Evolutionary conservation across 371 early-diverging fungal genomes (phyloP).

Genomic region (Sporodiniella umbellata): DNA sequence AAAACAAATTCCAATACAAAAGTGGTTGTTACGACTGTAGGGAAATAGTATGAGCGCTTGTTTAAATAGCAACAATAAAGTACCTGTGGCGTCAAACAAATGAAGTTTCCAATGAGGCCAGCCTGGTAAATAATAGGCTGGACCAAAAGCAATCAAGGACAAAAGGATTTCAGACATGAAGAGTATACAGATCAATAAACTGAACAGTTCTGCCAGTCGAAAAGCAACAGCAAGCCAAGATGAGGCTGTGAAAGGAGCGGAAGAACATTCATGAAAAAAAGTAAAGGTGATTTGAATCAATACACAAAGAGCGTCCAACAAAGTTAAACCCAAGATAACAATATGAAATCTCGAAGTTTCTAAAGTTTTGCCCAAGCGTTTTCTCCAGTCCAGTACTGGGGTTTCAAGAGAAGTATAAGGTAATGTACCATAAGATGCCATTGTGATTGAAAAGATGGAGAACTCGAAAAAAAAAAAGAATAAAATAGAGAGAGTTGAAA

Average conservation of each 20-base stretch:
- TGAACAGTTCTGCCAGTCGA: slow-evolving; percentile 31
- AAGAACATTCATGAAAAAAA: slow-evolving; percentile 32
- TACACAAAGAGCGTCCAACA: slow-evolving; percentile 37
- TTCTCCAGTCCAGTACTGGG: slow-evolving; percentile 24
- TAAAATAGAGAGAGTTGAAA: background rate
- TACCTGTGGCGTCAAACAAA: slow-evolving; percentile 40
- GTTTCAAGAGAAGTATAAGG: background rate
- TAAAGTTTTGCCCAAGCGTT: slow-evolving; percentile 31
- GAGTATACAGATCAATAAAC: slow-evolving; percentile 29
- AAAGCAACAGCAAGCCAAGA: slow-evolving; percentile 17
- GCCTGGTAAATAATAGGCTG: slow-evolving; percentile 38
- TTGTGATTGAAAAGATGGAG: background rate
- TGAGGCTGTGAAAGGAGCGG: slow-evolving; percentile 4
- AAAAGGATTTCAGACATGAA: slow-evolving; percentile 38
- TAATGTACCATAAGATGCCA: slow-evolving; percentile 16
- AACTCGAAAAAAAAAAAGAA: slow-evolving; percentile 5
- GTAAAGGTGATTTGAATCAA: slow-evolving; percentile 29
- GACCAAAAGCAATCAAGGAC: slow-evolving; percentile 41
- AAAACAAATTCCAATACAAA: slow-evolving; percentile 41
- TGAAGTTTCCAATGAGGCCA: slow-evolving; percentile 46
- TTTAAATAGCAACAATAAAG: too few species aligned
- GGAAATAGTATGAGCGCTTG: too few species aligned
- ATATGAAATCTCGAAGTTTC: slow-evolving; percentile 33
- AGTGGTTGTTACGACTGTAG: slow-evolving; percentile 41
- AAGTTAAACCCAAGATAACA: slow-evolving; percentile 25